phyloP scores from a whole-genome alignment of 345 rosid species.

The Salix dunnii region DNA sequence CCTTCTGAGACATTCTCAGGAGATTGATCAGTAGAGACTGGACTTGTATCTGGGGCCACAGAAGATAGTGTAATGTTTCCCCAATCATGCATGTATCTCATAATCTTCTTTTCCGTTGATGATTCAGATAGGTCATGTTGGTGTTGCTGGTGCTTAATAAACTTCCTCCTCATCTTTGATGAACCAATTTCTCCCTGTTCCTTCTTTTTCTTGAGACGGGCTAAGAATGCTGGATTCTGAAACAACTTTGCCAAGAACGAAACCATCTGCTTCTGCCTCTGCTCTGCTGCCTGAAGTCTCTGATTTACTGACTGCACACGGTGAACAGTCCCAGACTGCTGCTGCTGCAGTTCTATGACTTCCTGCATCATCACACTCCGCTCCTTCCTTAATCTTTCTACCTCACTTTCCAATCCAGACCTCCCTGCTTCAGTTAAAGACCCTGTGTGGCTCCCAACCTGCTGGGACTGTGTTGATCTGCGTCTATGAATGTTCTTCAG shows the following conservation, averaged over 20 bases:
- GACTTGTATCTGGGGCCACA: constrained; percentile 22
- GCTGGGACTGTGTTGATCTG: constrained; percentile 37
- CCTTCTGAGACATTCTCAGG: constrained; percentile 34
- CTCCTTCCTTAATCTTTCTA: constrained; percentile 22
- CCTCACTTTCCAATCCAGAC: constrained; percentile 22
- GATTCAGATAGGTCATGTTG: constrained; percentile 37
- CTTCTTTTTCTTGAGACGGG: constrained; percentile 17
- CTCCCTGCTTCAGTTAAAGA: constrained; percentile 13
- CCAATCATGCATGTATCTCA: constrained; percentile 44
- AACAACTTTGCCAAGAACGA: constrained; percentile 26
- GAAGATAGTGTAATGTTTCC: constrained; percentile 18
- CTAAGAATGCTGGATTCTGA: constrained; percentile 25
- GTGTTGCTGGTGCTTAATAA: constrained; percentile 47
- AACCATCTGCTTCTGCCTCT: constrained; percentile 28
- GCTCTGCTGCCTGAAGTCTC: constrained; percentile 32
- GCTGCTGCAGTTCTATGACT: constrained; percentile 28
- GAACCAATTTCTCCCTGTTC: constrained; percentile 36
- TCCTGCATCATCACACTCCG: constrained; percentile 23
- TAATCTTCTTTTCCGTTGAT: constrained; percentile 40
- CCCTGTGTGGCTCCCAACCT: constrained; percentile 21
- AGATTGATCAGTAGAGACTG: constrained; percentile 19
- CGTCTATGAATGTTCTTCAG: constrained; percentile 32
- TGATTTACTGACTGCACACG: constrained; percentile 19
- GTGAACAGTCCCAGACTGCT: constrained; percentile 22
- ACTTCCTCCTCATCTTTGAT: constrained; percentile 54